Evolutionary conservation across 163 green algal genomes (phyloP).

Genomic region (Coccomyxa subellipsoidea): DNA sequence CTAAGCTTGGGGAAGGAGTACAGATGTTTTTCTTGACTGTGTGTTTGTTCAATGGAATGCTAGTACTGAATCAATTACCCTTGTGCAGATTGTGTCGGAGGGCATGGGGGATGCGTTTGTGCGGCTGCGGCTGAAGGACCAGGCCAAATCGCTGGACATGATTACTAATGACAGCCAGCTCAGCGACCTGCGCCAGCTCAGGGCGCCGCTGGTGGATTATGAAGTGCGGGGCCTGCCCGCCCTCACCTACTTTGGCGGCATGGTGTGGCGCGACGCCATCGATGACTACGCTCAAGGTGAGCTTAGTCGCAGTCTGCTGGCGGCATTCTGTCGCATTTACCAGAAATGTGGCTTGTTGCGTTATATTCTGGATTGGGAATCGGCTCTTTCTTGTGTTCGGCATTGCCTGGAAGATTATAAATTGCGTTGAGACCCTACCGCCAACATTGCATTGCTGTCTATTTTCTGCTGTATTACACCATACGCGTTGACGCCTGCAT

Average conservation of each 20-base stretch:
- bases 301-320: not conserved
- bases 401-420: too few relatives aligned
- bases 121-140: constrained; percentile 80
- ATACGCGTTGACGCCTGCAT: too few relatives aligned
- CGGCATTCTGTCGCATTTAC: too few relatives aligned
- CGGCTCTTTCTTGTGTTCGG: too few relatives aligned
- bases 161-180: constrained; percentile 62
- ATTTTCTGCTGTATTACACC: too few relatives aligned
- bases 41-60: not conserved
- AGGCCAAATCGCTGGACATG: constrained; percentile 70
- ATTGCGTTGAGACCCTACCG: too few relatives aligned
- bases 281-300: not conserved
- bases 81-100: constrained; percentile 30
- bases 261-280: constrained; percentile 67
- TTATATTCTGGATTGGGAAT: too few relatives aligned
- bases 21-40: not conserved
- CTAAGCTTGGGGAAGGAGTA: too few relatives aligned
- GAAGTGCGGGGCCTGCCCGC: constrained; percentile 91
- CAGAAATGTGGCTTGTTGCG: too few relatives aligned
- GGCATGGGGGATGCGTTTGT: constrained; percentile 63
- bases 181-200: constrained; percentile 40
- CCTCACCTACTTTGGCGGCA: constrained; percentile 87
- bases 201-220: constrained; percentile 87
- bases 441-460: too few relatives aligned
- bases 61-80: not conserved